A percentile compares a stretch with the other conserved stretches of the same genome.
Conservation (phyloP, 805 yeast species). For the Starmera dryadoides region DNA sequence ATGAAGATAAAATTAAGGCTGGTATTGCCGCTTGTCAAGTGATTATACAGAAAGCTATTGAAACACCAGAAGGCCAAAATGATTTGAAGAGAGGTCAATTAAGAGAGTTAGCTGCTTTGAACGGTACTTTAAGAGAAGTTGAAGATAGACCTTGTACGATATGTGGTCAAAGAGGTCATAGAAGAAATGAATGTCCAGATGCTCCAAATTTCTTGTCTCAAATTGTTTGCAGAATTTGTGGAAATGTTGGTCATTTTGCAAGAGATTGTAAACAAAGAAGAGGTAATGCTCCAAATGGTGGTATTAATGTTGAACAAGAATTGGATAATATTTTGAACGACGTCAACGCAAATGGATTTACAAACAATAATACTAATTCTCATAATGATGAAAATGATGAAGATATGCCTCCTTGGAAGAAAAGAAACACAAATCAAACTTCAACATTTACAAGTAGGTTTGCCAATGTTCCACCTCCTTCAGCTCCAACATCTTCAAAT, state of each 20-base stretch:
- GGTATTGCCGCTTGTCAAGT: conserved; percentile 72
- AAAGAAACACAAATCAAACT: conserved; percentile 4
- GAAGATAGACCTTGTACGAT: conserved; percentile 53
- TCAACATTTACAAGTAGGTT: not conserved
- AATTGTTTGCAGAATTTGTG: conserved; percentile 73
- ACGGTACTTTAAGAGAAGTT: conserved; percentile 89
- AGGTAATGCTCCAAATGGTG: conserved; percentile 4
- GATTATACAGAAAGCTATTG: conserved; percentile 75
- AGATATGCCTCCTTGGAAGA: conserved; percentile 7
- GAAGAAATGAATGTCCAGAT: conserved; percentile 57
- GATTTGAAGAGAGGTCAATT: conserved; percentile 86
- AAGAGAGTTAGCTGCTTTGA: conserved; percentile 84
- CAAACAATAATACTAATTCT: not conserved
- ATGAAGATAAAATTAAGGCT: conserved; percentile 64
- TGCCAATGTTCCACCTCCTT: conserved; percentile 1
- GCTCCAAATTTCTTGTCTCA: conserved; percentile 41
- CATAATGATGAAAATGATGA: not conserved
- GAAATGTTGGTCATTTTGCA: conserved; percentile 78
- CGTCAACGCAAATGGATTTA: conserved; percentile 24
- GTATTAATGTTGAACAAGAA: conserved; percentile 35
- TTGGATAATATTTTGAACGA: conserved; percentile 45
- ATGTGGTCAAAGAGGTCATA: conserved; percentile 65
- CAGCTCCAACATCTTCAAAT: conserved; percentile 1
- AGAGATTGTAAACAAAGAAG: conserved; percentile 58
- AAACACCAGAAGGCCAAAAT: conserved; percentile 89